These are phyloP conservation scores for Yamadazyma kitorensis DNA, from an alignment of 805 yeast genomes.

Conservation along the genomic window DNA sequence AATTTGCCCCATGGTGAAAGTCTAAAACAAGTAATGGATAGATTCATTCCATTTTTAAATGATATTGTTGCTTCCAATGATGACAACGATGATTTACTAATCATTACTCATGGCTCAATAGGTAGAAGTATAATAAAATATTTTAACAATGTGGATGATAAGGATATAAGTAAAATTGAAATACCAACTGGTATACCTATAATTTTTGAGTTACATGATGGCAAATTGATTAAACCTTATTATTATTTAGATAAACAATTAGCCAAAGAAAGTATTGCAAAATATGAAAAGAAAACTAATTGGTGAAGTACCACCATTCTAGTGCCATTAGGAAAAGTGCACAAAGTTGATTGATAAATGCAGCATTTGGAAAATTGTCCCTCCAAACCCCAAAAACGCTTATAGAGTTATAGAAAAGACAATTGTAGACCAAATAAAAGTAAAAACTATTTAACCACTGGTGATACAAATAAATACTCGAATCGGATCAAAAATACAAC, in stretches of 20 bases:
- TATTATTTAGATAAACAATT: constrained; percentile 41
- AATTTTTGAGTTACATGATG: constrained; percentile 37
- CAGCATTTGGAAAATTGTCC: no score
- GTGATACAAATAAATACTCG: no score
- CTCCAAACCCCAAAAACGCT: no score
- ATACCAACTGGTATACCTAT: constrained; percentile 46
- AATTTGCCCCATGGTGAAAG: constrained; percentile 39
- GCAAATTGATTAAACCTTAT: constrained; percentile 24
- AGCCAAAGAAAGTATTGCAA: constrained; percentile 37
- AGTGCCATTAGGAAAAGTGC: no score
- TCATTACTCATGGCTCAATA: constrained; percentile 43
- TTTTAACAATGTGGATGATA: constrained; percentile 33
- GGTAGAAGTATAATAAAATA: constrained; percentile 41
- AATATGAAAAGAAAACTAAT: constrained; percentile 31
- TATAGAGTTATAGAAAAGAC: no score
- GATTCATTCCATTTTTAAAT: constrained; percentile 37
- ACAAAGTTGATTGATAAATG: no score
- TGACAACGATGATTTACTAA: constrained; percentile 19
- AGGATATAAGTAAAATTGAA: constrained; percentile 36
- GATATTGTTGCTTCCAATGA: constrained; percentile 27
- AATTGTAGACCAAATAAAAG: no score
- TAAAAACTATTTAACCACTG: no score
- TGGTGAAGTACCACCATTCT: no score
- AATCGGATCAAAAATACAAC: no score
- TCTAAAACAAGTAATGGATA: constrained; percentile 35